These are phyloP conservation scores for Poterioochromonas sp. DNA, from an alignment of 352 stramenopile genomes.

Conservation along the genomic window DNA sequence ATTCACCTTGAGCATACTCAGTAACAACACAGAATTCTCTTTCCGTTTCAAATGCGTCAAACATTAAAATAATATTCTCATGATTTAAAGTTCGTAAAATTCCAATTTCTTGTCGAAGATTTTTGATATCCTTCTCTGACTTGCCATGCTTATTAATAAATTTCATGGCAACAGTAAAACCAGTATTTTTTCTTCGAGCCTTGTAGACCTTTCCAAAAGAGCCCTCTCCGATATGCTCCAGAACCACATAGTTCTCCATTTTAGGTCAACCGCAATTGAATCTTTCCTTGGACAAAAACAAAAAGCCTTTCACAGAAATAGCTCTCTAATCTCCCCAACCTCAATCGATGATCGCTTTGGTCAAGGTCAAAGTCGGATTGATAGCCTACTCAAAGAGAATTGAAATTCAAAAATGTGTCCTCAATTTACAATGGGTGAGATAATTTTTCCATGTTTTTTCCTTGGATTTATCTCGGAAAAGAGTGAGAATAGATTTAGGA, in stretches of 20 bases:
- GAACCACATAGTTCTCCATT: constrained; percentile 83
- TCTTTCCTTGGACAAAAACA: too few species aligned
- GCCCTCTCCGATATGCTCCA: constrained; percentile 78
- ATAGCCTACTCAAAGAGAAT: too few species aligned
- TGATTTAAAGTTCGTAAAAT: constrained; percentile 79
- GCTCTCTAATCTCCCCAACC: too few species aligned
- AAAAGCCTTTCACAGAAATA: too few species aligned
- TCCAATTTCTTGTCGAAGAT: constrained; percentile 81
- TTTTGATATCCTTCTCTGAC: constrained; percentile 71
- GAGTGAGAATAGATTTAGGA: too few species aligned
- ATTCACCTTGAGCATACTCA: constrained; percentile 62
- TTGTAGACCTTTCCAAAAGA: constrained; percentile 42
- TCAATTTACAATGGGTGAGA: too few species aligned
- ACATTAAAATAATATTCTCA: constrained; percentile 86
- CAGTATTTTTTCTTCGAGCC: constrained; percentile 49
- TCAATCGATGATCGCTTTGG: too few species aligned
- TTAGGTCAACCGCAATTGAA: background rate
- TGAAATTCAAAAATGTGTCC: too few species aligned
- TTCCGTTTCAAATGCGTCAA: constrained; percentile 86
- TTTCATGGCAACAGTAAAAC: constrained; percentile 78
- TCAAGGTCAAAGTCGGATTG: too few species aligned
- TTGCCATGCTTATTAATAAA: constrained; percentile 85
- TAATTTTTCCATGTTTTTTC: too few species aligned
- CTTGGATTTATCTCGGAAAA: too few species aligned
- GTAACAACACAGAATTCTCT: constrained; percentile 85